Percentiles rank a stretch among this genome's conserved stretches.
Conservation (phyloP, 495 filamentous ascomycete species). For the Xylaria scruposa region DNA sequence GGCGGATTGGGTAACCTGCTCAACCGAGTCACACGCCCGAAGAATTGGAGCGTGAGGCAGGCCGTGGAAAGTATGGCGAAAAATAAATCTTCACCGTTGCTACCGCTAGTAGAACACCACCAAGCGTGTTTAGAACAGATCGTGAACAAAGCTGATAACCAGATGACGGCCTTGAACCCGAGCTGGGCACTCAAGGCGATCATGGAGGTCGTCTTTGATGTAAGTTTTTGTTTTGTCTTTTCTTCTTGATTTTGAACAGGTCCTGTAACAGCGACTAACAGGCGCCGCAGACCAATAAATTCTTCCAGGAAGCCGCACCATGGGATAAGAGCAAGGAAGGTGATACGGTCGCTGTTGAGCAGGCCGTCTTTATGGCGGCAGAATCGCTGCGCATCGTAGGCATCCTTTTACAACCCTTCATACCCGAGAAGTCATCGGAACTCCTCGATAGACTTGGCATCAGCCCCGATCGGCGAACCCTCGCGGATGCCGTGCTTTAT, state of each 20-base stretch:
- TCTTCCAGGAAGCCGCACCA: conserved; percentile 58
- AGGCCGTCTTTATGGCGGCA: conserved; percentile 69
- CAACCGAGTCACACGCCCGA: conserved; percentile 69
- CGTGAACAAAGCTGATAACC: conserved; percentile 46
- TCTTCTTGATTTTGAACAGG: neutral
- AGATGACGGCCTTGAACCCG: conserved; percentile 72
- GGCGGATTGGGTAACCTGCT: conserved; percentile 79
- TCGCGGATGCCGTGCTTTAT: conserved; percentile 61
- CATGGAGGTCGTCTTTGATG: conserved; percentile 66
- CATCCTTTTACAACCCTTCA: conserved; percentile 89
- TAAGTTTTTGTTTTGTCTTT: conserved; percentile 38
- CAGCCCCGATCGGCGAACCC: conserved; percentile 59
- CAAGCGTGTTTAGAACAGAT: conserved; percentile 14
- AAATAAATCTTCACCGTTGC: neutral
- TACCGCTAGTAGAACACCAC: conserved; percentile 11
- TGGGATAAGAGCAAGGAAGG: conserved; percentile 41
- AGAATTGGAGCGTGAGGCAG: conserved; percentile 66
- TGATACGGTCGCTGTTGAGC: conserved; percentile 32
- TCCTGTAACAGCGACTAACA: conserved; percentile 29
- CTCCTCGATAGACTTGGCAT: conserved; percentile 83
- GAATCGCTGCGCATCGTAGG: conserved; percentile 82
- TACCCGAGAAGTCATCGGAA: conserved; percentile 78
- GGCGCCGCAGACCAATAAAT: conserved; percentile 68
- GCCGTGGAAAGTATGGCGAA: conserved; percentile 55
- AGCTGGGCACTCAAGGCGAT: conserved; percentile 69